Evolutionary conservation across 129 eudicot species (phyloP).

Genomic region (Artemisia argyi): DNA sequence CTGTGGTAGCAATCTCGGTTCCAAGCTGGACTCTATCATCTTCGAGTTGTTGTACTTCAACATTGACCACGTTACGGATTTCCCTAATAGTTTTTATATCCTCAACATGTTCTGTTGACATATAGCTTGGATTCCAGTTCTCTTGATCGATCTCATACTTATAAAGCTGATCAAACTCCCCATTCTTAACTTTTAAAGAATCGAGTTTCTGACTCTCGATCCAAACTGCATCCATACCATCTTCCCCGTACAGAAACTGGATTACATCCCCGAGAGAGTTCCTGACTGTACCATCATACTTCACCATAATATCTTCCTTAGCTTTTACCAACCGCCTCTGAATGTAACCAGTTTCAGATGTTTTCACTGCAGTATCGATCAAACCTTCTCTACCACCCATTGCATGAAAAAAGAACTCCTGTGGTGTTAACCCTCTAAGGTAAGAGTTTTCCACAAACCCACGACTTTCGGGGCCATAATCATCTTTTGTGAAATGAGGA

Average conservation of each 20-base stretch:
- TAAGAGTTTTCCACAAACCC: conserved; percentile 97
- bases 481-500: conserved; percentile 89
- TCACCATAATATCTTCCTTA: conserved; percentile 99
- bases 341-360: conserved; percentile 97
- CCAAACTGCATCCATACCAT: conserved; percentile 98
- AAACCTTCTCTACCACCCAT: conserved; percentile 99
- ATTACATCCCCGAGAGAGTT: conserved; percentile 92
- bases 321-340: conserved; percentile 91
- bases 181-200: conserved; percentile 68
- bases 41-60: conserved; percentile 88
- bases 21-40: conserved; percentile 78
- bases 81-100: conserved; percentile 75
- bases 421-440: conserved; percentile 90
- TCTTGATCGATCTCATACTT: conserved; percentile 73
- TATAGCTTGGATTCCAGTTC: conserved; percentile 84
- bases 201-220: conserved; percentile 78
- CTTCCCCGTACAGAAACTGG: conserved; percentile 95
- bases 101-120: conserved; percentile 75
- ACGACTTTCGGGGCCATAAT: conserved; percentile 94
- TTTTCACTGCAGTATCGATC: conserved; percentile 95
- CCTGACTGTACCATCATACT: conserved; percentile 94
- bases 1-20: conserved; percentile 86
- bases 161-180: conserved; percentile 55
- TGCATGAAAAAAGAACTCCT: conserved; percentile 96
- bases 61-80: conserved; percentile 89